Evolutionary conservation across 2,329 filamentous ascomycete genomes (phyloP).

Genomic region (Aspergillus clavatus): DNA sequence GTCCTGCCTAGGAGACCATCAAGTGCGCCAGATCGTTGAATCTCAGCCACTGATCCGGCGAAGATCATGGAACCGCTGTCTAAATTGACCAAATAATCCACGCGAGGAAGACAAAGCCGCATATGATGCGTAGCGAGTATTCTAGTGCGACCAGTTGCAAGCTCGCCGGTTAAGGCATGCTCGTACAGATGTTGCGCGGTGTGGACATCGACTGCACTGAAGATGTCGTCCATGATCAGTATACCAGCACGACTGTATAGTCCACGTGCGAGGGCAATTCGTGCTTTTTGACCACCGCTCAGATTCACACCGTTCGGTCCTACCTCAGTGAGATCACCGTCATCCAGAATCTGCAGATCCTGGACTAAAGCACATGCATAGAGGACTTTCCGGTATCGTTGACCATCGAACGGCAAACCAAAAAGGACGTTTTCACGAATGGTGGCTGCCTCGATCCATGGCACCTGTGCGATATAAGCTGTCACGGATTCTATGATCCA

Average conservation of each 20-base stretch:
- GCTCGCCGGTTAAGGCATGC: constrained; percentile 78
- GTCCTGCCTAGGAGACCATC: background rate
- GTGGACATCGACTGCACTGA: constrained; percentile 47
- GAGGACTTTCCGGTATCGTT: constrained; percentile 16
- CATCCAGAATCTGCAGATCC: constrained; percentile 26
- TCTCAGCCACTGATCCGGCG: constrained; percentile 45
- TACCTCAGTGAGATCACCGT: constrained; percentile 38
- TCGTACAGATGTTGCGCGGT: constrained; percentile 71
- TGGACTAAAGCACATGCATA: constrained; percentile 15
- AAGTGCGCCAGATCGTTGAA: too few species aligned
- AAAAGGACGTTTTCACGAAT: constrained; percentile 78
- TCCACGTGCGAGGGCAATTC: constrained; percentile 57
- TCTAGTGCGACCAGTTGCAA: too few species aligned
- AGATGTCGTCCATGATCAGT: constrained; percentile 55
- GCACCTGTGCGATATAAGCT: constrained; percentile 69
- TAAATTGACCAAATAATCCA: too few species aligned
- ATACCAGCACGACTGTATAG: constrained; percentile 58
- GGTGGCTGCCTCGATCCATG: constrained; percentile 83
- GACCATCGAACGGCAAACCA: constrained; percentile 51
- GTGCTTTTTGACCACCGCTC: constrained; percentile 42
- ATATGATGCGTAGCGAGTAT: constrained; percentile 87
- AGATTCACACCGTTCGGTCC: constrained; percentile 46
- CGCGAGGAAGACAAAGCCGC: constrained; percentile 81
- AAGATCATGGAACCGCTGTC: constrained; percentile 80
- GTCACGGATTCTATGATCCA: too few species aligned